Evolutionary conservation across 352 stramenopile genomes (phyloP), one percentile per base, ranked within the genome.

Genomic region (Globisporangium irregulare): DNA sequence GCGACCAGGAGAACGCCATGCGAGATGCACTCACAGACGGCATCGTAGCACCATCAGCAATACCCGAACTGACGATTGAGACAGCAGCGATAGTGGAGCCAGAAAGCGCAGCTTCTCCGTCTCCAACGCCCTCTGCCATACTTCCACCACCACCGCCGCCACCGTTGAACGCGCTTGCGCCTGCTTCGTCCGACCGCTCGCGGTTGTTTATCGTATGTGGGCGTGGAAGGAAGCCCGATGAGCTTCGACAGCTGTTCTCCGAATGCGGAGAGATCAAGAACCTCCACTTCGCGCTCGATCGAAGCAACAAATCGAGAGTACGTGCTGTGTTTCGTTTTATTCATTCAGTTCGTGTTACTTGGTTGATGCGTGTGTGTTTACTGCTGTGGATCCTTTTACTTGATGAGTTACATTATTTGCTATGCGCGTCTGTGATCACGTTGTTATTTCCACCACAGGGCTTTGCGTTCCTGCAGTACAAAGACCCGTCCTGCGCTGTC

Each of bases 391-490:
- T 32, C 51, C n/a, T 34, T n/a, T 51, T 22, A 22, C 0, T 22
- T 51, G 43, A 20, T 5, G 15, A 22, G 18, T 51, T 24, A 12
- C 18, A 22, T 48, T 41, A 20, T 48, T 48, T n/a, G 5, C 20
- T 34, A 1, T 36, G 14, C 7, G 15, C 41, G 15, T 25, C 2
- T 59, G 25, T 58, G 14, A 1, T 15, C 15, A n/a, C 53, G 15
- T 41, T 29, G 12, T 38, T 48, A 20, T 15, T n/a, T 4, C 3
- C 15, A 10, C 15, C 29, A 20, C 25, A 90, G 86, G 86, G 86
- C 18, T 94, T 94, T 68, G 86, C 86, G 34, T 94, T 94, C 29
- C 57, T 94, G 24, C 81, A 94, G 56, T 94, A 90, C 51, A 82
- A 90, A 60, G 75, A 91, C 56, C 62, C 76, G 0, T 55, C 62